phyloP scores from a whole-genome alignment of 2,329 filamentous ascomycete genomes.

The Epichloe baconii region DNA sequence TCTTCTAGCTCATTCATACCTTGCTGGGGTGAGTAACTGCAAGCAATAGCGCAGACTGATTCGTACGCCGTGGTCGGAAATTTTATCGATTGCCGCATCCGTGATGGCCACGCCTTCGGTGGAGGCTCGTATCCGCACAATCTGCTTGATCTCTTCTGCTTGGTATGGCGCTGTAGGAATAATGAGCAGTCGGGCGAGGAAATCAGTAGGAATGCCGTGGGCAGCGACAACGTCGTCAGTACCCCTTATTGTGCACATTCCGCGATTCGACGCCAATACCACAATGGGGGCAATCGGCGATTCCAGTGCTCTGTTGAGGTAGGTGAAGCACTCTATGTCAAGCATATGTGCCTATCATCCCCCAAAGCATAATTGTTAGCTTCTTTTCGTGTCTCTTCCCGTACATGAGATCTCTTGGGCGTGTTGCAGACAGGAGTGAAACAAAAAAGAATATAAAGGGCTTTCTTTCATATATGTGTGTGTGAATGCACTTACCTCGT shows the following conservation, averaged over 20 bases:
- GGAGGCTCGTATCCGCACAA: conserved; percentile 71
- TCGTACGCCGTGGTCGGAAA: conserved; percentile 74
- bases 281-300: conserved; percentile 91
- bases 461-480: background rate
- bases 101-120: conserved; percentile 70
- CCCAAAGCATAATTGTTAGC: background rate
- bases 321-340: conserved; percentile 97
- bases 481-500: conserved; percentile 56
- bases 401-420: background rate
- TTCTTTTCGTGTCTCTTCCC: conserved; percentile 1
- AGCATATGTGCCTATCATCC: conserved; percentile 83
- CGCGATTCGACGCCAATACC: conserved; percentile 92
- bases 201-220: conserved; percentile 88
- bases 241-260: conserved; percentile 83
- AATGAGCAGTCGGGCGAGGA: conserved; percentile 87
- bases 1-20: conserved; percentile 28
- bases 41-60: conserved; percentile 88
- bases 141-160: conserved; percentile 80
- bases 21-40: conserved; percentile 79
- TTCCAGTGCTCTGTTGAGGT: conserved; percentile 95
- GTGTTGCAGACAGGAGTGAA: background rate
- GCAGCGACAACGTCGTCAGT: conserved; percentile 71
- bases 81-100: conserved; percentile 73
- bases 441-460: background rate
- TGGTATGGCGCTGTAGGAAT: conserved; percentile 87